Evolutionary conservation across 2,329 filamentous ascomycete species (phyloP), one percentile per base, ranked within the genome.

Genomic region (Phoma sp.): DNA sequence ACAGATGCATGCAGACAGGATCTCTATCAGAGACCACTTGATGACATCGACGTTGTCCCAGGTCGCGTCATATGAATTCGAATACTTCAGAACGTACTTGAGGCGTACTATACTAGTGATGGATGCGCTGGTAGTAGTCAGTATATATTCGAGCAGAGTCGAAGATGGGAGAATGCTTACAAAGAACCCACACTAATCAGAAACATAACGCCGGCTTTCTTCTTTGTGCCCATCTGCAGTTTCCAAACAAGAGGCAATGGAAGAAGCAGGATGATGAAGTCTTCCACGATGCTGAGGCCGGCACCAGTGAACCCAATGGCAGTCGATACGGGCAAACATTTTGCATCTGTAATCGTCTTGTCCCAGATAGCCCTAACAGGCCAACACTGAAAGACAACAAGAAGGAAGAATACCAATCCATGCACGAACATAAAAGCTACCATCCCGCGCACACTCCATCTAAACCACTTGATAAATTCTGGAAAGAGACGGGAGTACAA

Each of bases 21-120:
- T 54, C 36, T 62, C 60, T 21, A 62, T 60, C 4, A 60, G 46
- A n/a, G 60, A 62, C 60, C 60, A 62, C 18, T 58, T 60, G 46
- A 57, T 45, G 4, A 60, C 47, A 21, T 62, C 57, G n/a, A 58
- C 60, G 12, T 62, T 60, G 12, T 62, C 60, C 60, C 57, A 62
- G 1, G 60, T 62, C 6, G 54, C 52, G 47, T 60, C 57, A 23
- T 47, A 60, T 3, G 54, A 52, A 28, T 58, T 60, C 5, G 54
- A 46, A 37, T 56, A 60, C 25, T 62, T 54, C 5, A 62, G 33
- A 3, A 62, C 32, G 29, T 23, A 62, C n/a, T 50, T 54, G 21
- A 62, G 54, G 17, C 57, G 60, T 14, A 62, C 25, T 11, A 62
- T 56, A 26, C 60, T 60, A 28, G 60, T 60, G 26, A 60, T 34